phyloP scores from a whole-genome alignment of 2,329 filamentous ascomycete genomes.

The Colletotrichum shisoi region DNA sequence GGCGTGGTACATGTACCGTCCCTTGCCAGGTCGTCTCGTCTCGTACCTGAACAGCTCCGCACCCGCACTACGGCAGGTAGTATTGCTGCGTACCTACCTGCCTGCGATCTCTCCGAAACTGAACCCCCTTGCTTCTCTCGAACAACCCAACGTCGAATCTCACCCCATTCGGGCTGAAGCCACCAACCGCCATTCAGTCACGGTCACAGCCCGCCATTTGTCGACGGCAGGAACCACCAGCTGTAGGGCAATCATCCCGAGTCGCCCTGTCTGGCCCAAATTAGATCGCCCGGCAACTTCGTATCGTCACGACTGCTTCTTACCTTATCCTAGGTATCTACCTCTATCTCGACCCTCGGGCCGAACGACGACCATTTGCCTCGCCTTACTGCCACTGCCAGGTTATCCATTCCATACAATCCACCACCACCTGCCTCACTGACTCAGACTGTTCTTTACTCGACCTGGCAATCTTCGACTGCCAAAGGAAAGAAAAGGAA shows the following conservation, averaged over 20 bases:
- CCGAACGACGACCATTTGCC: slow-evolving; percentile 8
- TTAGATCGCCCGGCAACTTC: slow-evolving; percentile 16
- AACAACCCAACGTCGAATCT: slow-evolving; percentile 37
- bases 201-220: slow-evolving; percentile 15
- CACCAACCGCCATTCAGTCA: slow-evolving; percentile 36
- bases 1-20: slow-evolving; percentile 20
- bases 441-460: not conserved
- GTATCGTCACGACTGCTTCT: not conserved
- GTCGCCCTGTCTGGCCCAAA: slow-evolving; percentile 15
- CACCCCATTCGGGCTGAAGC: slow-evolving; percentile 35
- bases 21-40: slow-evolving; percentile 2
- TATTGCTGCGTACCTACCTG: slow-evolving; percentile 5
- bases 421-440: slow-evolving; percentile 8
- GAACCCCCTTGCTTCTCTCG: slow-evolving; percentile 39
- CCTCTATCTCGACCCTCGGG: not conserved
- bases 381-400: not conserved
- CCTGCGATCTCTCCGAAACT: slow-evolving; percentile 39
- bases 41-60: slow-evolving; percentile 28
- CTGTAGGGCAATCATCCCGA: slow-evolving; percentile 27
- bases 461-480: not conserved
- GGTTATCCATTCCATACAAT: slow-evolving; percentile 3
- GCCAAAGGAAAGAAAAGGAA: not conserved
- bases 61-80: slow-evolving; percentile 7
- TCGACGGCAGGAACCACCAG: slow-evolving; percentile 19
- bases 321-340: slow-evolving; percentile 5